phyloP scores from a whole-genome alignment of 176 grass and related monocot species.

The Phyllostachys edulis region DNA sequence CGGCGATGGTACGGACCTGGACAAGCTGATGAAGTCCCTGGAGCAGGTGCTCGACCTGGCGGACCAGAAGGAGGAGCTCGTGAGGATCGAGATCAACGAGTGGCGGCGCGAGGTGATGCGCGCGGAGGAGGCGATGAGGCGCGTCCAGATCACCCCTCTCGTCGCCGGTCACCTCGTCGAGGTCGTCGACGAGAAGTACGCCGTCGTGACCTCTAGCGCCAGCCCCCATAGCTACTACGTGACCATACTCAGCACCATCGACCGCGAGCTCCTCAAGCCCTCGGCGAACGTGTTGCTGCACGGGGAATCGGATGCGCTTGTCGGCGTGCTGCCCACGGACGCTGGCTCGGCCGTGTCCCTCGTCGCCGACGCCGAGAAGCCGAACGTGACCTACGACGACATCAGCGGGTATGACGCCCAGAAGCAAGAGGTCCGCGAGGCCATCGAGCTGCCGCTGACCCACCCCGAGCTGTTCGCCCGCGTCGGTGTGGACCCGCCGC shows the following conservation, averaged over 20 bases:
- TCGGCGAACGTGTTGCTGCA: not conserved
- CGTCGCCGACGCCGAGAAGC: not conserved
- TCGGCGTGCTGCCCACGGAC: not conserved
- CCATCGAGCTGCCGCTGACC: constrained; percentile 44
- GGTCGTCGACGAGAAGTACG: not conserved
- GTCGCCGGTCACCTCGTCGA: not conserved
- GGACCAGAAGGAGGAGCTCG: not conserved
- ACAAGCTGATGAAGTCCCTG: not conserved
- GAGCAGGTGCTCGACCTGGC: not conserved
- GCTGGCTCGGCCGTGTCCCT: not conserved
- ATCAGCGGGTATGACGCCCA: constrained; percentile 43
- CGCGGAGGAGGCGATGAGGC: not conserved
- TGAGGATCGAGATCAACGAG: not conserved
- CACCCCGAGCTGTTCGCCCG: constrained; percentile 44
- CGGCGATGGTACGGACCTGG: not conserved
- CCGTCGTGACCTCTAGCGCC: not conserved
- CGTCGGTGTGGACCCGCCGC: constrained; percentile 35
- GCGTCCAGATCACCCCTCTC: not conserved
- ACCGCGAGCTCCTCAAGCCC: constrained; percentile 18
- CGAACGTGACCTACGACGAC: constrained; percentile 45
- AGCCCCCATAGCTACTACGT: not conserved
- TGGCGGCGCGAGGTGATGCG: too few relatives aligned
- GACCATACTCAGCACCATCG: not conserved
- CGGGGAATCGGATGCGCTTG: not conserved
- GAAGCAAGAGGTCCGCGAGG: constrained; percentile 44